Evolutionary conservation across 495 filamentous ascomycete species (phyloP), one percentile per base, ranked within the genome.

Genomic region (Penicillium roqueforti): DNA sequence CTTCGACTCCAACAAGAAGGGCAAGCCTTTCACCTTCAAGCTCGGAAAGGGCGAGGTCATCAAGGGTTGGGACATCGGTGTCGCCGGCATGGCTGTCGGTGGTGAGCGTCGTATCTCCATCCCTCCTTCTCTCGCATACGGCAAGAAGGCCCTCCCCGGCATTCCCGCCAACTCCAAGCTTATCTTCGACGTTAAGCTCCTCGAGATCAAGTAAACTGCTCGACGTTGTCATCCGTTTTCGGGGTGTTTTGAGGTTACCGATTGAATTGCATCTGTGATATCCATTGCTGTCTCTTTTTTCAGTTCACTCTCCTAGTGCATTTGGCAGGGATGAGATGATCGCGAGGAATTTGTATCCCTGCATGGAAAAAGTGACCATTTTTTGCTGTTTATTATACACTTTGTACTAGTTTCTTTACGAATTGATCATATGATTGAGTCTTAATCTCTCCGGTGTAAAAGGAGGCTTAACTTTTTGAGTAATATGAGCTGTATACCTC

Each of bases 1-100:
- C 54, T 99, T 99, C 63, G 93, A 97, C 71, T 73, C 89, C 59
- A 97, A 97, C 81, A 97, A 96, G 80, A 96, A 92, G 77, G 93
- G 93, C 59, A 87, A 92, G 74, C 92, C 95, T 18, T 99, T 99
- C 76, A 80, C 77, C 60, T 97, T 97, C 85, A 92, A 89, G 73
- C 80, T 96, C 45, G 93, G 95, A 58, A 83, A 82, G 68, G 91
- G 91, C 53, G 89, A 97, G 66, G 93, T 99, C 59, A 97, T 99
- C 77, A 92, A 95, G 81, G 93, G 93, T 60, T 97, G 92, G 93
- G 95, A 99, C 68, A 83, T 96, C 56, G 93, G 93, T 70, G 75
- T 99, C 57, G 80, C 79, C 53, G 93, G 93, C 67, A 96, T 99
- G 91, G 76, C 86, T 48, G 83, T 88, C 53, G 91, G 93, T 70